These are phyloP conservation scores for Plasmopara halstedii DNA, from an alignment of 352 stramenopile species.

Conservation along the genomic window DNA sequence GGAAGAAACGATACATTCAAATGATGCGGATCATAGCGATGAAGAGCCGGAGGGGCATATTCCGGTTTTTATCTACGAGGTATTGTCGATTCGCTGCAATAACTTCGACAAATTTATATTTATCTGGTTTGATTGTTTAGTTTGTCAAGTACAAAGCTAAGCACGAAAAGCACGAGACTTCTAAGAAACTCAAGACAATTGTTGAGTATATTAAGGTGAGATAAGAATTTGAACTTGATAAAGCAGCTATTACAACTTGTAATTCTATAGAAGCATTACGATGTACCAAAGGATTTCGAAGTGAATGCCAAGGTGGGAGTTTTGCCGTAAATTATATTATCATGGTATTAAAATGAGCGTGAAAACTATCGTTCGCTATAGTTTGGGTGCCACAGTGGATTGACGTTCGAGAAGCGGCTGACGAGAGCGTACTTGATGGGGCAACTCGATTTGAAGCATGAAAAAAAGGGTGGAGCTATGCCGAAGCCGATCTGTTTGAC, in stretches of 20 bases:
- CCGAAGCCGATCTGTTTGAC: conserved; percentile 45
- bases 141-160: conserved; percentile 51
- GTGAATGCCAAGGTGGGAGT: conserved; percentile 28
- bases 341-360: neutral
- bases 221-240: neutral
- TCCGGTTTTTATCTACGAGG: conserved; percentile 52
- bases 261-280: conserved; percentile 32
- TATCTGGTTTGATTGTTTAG: conserved; percentile 7
- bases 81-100: too few relatives aligned
- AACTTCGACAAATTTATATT: too few relatives aligned
- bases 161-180: conserved; percentile 22
- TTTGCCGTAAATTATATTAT: neutral
- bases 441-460: conserved; percentile 27
- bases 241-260: neutral
- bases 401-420: conserved; percentile 51
- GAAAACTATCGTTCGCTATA: conserved; percentile 10
- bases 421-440: conserved; percentile 50
- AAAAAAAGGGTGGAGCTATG: conserved; percentile 3
- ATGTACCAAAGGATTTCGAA: conserved; percentile 42
- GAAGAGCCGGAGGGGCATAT: conserved; percentile 31
- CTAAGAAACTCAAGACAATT: conserved; percentile 26
- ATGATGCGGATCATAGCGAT: conserved; percentile 1
- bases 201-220: conserved; percentile 41
- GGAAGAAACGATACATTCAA: conserved; percentile 2
- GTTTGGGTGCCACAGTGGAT: conserved; percentile 53